Base-by-base conservation (phyloP, 2,329 filamentous ascomycete species). In the Penicillium verrucosum region DNA sequence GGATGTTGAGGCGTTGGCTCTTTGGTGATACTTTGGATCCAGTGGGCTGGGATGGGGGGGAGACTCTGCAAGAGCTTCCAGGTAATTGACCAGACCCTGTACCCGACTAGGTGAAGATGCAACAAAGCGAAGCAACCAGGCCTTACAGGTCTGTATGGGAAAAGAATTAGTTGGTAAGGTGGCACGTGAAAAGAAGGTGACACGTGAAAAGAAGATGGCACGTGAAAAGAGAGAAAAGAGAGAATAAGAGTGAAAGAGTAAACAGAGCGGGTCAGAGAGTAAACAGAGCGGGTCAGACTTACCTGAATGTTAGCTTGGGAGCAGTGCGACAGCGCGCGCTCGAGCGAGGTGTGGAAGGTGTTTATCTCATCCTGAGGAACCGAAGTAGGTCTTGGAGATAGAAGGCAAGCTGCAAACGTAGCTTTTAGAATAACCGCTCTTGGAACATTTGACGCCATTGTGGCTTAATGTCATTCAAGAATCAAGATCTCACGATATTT, bases 281-380 rank as follows among this genome's bases (percentile, higher is more conserved):
- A 30, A 47, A 44, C 41, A 56, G 41, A 60, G 72, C 69, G 65
- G 68, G 68, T 78, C 88, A 91, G 90, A 94, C 90, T 90, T 94
- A 94, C 90, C 90, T 94, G 90, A 81, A 94, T 88, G 80, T 93
- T 92, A 80, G 81, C 77, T 70, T 86, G 82, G 69, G 89, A 89
- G 83, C 90, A 93, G 78, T 85, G 83, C 76, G 81, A 77, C 70
- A 90, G 77, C 67, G 83, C 82, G 70, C 81, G 77, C 73, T 86
- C 82, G 68, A 94, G 80, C 58, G 85, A 79, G 61, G 77, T 72
- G 73, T 91, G 84, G 73, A 93, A 89, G 56, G 81, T 75, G 64
- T 87, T 82, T 73, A 93, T 88, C 58, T 88, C 83, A 67, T 86
- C 83, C 70, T 87, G 86, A 47, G 85, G 76, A 54, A 90, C 82